phyloP scores from a whole-genome alignment of 805 yeast genomes.

The Metschnikowia santaceciliae region DNA sequence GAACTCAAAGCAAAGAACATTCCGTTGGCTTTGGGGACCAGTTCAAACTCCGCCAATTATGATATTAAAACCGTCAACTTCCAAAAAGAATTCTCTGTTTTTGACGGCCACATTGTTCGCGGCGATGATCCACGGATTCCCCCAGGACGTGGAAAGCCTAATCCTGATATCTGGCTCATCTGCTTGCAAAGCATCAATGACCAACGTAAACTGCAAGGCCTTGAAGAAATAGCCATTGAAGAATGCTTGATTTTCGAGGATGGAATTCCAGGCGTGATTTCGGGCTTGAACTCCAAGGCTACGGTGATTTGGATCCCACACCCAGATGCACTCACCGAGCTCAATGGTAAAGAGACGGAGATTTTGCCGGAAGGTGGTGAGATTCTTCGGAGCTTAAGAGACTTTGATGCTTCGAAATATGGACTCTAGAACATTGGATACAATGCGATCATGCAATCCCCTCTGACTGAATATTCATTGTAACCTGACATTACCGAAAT shows the following conservation, averaged over 20 bases:
- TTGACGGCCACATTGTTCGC: constrained; percentile 64
- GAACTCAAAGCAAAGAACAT: constrained; percentile 48
- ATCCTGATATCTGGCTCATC: constrained; percentile 86
- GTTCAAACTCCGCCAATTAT: constrained; percentile 62
- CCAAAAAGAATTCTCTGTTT: constrained; percentile 56
- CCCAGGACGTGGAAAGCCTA: constrained; percentile 86
- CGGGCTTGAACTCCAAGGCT: constrained; percentile 82
- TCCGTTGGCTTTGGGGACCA: constrained; percentile 90
- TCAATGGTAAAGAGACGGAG: constrained; percentile 47
- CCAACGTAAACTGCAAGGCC: constrained; percentile 40
- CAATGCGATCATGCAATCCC: too few species aligned
- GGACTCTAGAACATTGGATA: constrained; percentile 9
- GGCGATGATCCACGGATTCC: constrained; percentile 89
- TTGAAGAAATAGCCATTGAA: constrained; percentile 53
- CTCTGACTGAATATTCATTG: too few species aligned
- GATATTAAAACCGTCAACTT: constrained; percentile 72
- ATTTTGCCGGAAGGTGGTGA: constrained; percentile 53
- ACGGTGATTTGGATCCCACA: constrained; percentile 95
- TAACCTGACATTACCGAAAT: background rate
- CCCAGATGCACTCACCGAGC: constrained; percentile 56
- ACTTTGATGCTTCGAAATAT: constrained; percentile 16
- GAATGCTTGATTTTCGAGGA: constrained; percentile 94
- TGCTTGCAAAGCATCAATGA: constrained; percentile 70
- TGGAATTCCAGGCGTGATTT: constrained; percentile 84
- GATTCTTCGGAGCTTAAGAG: constrained; percentile 22